Evolutionary conservation across 2,329 filamentous ascomycete genomes (phyloP).

Genomic region (Zasmidium cellare): DNA sequence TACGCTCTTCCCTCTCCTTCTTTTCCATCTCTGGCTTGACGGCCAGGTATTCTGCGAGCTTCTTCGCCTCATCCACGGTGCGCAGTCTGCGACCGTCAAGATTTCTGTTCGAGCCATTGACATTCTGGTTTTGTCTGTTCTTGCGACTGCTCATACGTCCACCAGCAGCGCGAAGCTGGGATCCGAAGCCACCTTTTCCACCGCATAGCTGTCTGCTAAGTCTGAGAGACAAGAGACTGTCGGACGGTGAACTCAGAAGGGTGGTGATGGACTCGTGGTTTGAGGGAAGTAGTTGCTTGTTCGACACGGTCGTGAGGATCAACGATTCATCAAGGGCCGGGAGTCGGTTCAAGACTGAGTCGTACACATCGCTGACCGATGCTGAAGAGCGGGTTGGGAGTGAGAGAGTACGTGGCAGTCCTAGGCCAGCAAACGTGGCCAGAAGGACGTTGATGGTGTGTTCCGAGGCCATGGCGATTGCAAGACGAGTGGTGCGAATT

Average conservation of each 20-base stretch:
- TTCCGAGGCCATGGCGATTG: background rate
- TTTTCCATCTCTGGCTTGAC: slow-evolving; percentile 97
- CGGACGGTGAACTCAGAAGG: slow-evolving; percentile 54
- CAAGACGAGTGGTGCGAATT: background rate
- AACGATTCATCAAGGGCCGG: slow-evolving; percentile 61
- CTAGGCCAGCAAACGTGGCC: slow-evolving; percentile 78
- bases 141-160: slow-evolving; percentile 97
- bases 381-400: slow-evolving; percentile 69
- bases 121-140: slow-evolving; percentile 72
- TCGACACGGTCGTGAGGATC: slow-evolving; percentile 78
- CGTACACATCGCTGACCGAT: slow-evolving; percentile 64
- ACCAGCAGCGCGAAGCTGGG: slow-evolving; percentile 91
- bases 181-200: slow-evolving; percentile 97
- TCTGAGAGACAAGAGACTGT: slow-evolving; percentile 76
- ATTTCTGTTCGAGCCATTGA: slow-evolving; percentile 85
- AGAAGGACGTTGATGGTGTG: slow-evolving; percentile 75
- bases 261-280: slow-evolving; percentile 60
- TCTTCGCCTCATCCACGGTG: slow-evolving; percentile 93
- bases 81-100: slow-evolving; percentile 86
- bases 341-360: slow-evolving; percentile 61
- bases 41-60: slow-evolving; percentile 88
- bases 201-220: slow-evolving; percentile 78
- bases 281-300: slow-evolving; percentile 63
- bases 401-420: slow-evolving; percentile 77
- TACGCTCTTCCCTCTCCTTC: slow-evolving; percentile 83